Conservation (phyloP, 371 early-diverging fungal genomes). For the Catenaria anguillulae region DNA sequence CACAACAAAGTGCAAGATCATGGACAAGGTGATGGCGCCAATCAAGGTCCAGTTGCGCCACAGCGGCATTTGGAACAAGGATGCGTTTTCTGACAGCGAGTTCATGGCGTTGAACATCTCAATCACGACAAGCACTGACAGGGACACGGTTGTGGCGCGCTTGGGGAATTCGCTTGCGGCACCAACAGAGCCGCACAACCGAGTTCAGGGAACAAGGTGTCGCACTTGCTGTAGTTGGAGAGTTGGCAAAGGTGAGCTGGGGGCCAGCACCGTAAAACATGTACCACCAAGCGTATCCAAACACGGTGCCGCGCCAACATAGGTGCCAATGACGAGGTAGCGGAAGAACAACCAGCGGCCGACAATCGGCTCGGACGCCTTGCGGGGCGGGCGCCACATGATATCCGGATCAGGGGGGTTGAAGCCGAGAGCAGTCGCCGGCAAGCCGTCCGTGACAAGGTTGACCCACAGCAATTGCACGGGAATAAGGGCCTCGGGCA, state of each 20-base stretch:
- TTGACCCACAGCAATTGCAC: constrained; percentile 97
- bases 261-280: constrained; percentile 76
- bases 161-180: constrained; percentile 31
- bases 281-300: constrained; percentile 97
- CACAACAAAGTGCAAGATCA: constrained; percentile 86
- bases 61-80: constrained; percentile 70
- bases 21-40: constrained; percentile 64
- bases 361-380: constrained; percentile 69
- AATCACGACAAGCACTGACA: constrained; percentile 86
- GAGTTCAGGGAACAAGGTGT: constrained; percentile 65
- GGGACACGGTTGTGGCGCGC: constrained; percentile 86
- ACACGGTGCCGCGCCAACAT: constrained; percentile 90
- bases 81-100: constrained; percentile 78
- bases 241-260: constrained; percentile 72
- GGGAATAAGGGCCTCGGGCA: constrained; percentile 94
- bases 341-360: constrained; percentile 87
- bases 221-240: constrained; percentile 80
- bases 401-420: constrained; percentile 90
- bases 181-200: constrained; percentile 58
- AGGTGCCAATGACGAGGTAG: constrained; percentile 78
- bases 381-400: constrained; percentile 83
- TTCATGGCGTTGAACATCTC: constrained; percentile 97
- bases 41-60: constrained; percentile 82
- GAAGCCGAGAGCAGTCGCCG: constrained; percentile 93
- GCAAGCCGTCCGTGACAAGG: constrained; percentile 92